Evolutionary conservation across 1,284 basidiomycete genomes (phyloP), one percentile per base, ranked within the genome.

Genomic region (Hemileia vastatrix): DNA sequence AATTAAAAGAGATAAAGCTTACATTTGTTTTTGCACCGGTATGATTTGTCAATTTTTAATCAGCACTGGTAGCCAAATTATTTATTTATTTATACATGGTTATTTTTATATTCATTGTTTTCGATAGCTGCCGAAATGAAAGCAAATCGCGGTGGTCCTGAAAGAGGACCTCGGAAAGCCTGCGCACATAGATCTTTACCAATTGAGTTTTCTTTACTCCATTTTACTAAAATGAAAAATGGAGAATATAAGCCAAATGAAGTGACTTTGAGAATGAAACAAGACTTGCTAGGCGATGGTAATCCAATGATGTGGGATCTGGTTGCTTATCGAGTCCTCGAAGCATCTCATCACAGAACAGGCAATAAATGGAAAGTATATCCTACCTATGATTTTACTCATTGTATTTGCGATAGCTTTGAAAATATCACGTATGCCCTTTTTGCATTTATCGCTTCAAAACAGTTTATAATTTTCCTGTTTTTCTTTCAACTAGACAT

Each of bases 291-390:
- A 57, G 88, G 90, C 65, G 70, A 68, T 59, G 88, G 88, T 9
- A 99, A 98, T 77, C 94, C 95, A 23, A 92, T 94, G 78, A 97
- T 99, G 94, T 99, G 95, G 95, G 95, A 99, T 78, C 78, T 96
- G 63, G 90, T 96, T 52, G 94, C 94, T 15, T 99, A 98, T 76
- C 86, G 95, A 36, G 90, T 97, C 48, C 82, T 98, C 64, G 83
- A 88, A 57, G 84, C 90, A 4, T 84, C 88, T 44, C 95, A 99
- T 77, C 94, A 98, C 76, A 85, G 95, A 31, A 98, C 95, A 0
- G 86, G 85, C 24, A 84, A 86, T 76, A 88, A 87, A 71, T 99
- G 95, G 95, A 89, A 81, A 72, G 86, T 90, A 69, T 95, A 95
- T 76, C 91, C 94, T 2, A 97, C 94, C 3, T 99, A 99, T 77